A percentile compares a stretch with the other conserved stretches of the same genome.
Evolutionary conservation across 2,329 filamentous ascomycete genomes (phyloP).

Genomic region (Keithomyces neogunnii): DNA sequence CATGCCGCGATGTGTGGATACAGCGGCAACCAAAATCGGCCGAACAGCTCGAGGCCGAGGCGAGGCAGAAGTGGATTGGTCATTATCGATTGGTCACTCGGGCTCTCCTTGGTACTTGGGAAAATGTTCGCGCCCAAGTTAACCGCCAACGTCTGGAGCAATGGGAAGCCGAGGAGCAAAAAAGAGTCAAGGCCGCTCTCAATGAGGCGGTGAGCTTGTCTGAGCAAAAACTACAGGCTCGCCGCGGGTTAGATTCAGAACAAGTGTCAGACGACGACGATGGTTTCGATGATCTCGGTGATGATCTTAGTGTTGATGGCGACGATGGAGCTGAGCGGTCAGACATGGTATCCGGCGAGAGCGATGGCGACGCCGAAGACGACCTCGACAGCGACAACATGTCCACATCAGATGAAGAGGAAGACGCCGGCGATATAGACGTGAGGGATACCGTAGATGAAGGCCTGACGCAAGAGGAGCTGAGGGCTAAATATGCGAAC

Average conservation of each 20-base stretch:
- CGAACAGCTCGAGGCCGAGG: slow-evolving; percentile 77
- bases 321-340: slow-evolving; percentile 25
- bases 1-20: slow-evolving; percentile 68
- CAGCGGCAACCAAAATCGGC: slow-evolving; percentile 64
- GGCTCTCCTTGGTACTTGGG: slow-evolving; percentile 49
- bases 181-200: slow-evolving; percentile 56
- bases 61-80: slow-evolving; percentile 54
- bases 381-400: slow-evolving; percentile 39
- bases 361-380: slow-evolving; percentile 30
- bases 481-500: slow-evolving; percentile 60
- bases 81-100: slow-evolving; percentile 66
- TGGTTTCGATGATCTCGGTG: slow-evolving; percentile 38
- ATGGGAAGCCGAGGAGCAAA: slow-evolving; percentile 59
- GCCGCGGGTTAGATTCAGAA: slow-evolving; percentile 49
- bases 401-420: slow-evolving; percentile 56
- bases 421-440: slow-evolving; percentile 52
- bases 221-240: slow-evolving; percentile 57
- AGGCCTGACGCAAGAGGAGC: slow-evolving; percentile 58
- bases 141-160: slow-evolving; percentile 51
- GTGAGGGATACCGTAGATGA: slow-evolving; percentile 48
- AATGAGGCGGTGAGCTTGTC: slow-evolving; percentile 67
- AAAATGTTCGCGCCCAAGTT: slow-evolving; percentile 53
- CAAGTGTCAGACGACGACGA: slow-evolving; percentile 35
- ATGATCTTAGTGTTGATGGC: slow-evolving; percentile 29
- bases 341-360: slow-evolving; percentile 25